phyloP scores from a whole-genome alignment of 805 yeast genomes.

The Yarrowia alimentaria region DNA sequence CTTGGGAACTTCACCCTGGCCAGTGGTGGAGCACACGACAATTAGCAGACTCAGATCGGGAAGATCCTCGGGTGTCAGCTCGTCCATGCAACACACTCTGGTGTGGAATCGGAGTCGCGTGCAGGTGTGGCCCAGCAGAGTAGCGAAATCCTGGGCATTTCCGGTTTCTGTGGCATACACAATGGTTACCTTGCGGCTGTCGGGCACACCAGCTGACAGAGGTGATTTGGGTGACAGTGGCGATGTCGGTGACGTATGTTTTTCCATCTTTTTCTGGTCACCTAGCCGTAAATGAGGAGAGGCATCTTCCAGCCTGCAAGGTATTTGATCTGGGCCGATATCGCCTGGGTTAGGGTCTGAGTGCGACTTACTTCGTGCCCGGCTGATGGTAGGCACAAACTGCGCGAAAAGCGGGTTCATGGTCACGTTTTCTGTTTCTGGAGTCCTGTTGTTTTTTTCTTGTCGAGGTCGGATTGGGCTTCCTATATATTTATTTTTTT shows the following conservation, averaged over 20 bases:
- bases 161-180: constrained; percentile 94
- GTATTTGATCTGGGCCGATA: no score
- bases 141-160: constrained; percentile 81
- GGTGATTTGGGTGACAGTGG: neutral
- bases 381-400: no score
- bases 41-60: constrained; percentile 41
- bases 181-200: constrained; percentile 39
- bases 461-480: no score
- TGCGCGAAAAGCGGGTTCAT: no score
- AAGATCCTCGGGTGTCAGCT: constrained; percentile 47
- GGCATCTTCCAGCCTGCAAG: no score
- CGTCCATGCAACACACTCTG: constrained; percentile 41
- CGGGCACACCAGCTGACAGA: neutral
- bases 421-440: no score
- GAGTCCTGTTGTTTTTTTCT: no score
- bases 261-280: no score
- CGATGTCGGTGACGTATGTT: neutral
- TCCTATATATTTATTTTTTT: no score
- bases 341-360: no score
- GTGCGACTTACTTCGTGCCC: no score
- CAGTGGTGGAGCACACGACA: constrained; percentile 81
- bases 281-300: no score
- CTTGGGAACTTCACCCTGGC: constrained; percentile 90
- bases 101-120: constrained; percentile 54
- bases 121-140: constrained; percentile 54